Conservation (phyloP, 176 grass and related monocot species). For the Aegilops tauschii region DNA sequence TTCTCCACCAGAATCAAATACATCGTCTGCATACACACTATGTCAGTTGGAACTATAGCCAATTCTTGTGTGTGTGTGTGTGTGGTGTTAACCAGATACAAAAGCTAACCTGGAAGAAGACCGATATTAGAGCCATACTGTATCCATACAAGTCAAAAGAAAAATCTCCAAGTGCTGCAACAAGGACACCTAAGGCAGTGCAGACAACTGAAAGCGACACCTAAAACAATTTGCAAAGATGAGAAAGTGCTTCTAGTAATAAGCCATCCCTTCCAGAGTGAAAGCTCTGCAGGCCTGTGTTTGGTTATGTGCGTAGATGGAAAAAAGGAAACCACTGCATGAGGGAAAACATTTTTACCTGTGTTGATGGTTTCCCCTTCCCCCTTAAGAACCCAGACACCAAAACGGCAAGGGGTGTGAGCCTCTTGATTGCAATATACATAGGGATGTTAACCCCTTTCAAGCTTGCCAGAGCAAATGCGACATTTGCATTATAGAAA, state of each 20-base stretch:
- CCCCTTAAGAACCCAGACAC: conserved; percentile 56
- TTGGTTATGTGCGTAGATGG: not conserved
- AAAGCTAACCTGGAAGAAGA: conserved; percentile 93
- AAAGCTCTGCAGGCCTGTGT: not conserved
- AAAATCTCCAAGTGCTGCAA: conserved; percentile 96
- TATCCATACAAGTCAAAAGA: conserved; percentile 95
- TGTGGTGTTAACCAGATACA: not conserved
- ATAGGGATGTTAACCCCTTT: conserved; percentile 98
- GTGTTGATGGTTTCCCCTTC: conserved; percentile 76
- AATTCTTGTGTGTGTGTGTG: not conserved
- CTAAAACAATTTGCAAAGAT: conserved; percentile 41
- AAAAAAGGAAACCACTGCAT: not conserved
- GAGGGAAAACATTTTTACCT: conserved; percentile 37
- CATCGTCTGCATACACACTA: conserved; percentile 73
- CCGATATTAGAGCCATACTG: conserved; percentile 88
- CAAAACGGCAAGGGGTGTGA: conserved; percentile 92
- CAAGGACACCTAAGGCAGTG: conserved; percentile 77
- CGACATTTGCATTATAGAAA: conserved; percentile 98
- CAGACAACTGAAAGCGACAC: conserved; percentile 88
- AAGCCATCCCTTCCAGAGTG: not conserved
- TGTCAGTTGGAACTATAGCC: conserved; percentile 28
- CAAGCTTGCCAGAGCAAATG: conserved; percentile 92
- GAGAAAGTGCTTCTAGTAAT: conserved; percentile 7
- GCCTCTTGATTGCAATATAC: conserved; percentile 98
- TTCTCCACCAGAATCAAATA: conserved; percentile 97